A percentile compares a stretch with the other conserved stretches of the same genome.
phyloP scores from a whole-genome alignment of 2,329 filamentous ascomycete species.

The Aspergillus sp. region DNA sequence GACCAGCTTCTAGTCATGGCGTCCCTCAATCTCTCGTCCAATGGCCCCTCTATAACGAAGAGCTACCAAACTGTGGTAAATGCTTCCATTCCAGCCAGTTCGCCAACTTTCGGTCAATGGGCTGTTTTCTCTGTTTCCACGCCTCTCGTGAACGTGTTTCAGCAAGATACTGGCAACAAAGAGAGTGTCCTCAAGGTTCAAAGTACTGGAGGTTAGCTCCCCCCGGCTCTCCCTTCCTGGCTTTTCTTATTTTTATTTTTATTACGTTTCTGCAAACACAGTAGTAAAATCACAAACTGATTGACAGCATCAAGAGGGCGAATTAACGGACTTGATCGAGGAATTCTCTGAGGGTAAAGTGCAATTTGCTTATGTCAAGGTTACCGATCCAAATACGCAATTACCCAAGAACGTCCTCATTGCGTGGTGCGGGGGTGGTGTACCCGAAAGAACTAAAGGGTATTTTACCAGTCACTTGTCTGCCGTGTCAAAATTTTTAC shows the following conservation, averaged over 20 bases:
- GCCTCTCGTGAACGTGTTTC: constrained; percentile 87
- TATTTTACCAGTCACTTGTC: constrained; percentile 95
- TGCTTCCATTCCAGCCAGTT: constrained; percentile 56
- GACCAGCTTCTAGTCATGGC: constrained; percentile 53
- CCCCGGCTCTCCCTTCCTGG: too few relatives aligned
- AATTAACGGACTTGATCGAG: constrained; percentile 82
- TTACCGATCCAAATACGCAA: constrained; percentile 87
- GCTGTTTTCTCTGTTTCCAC: constrained; percentile 90
- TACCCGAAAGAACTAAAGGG: constrained; percentile 96
- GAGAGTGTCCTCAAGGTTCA: constrained; percentile 96
- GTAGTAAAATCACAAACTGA: background rate
- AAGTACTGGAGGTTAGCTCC: constrained; percentile 70
- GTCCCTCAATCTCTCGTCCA: constrained; percentile 72
- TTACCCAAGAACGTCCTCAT: constrained; percentile 91
- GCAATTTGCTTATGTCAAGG: constrained; percentile 94
- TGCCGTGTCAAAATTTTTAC: constrained; percentile 84
- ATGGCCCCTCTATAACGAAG: constrained; percentile 73
- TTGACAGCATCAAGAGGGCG: constrained; percentile 63
- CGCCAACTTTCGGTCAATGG: constrained; percentile 86
- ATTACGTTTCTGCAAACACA: background rate
- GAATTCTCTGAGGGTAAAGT: constrained; percentile 96
- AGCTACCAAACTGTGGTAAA: constrained; percentile 68
- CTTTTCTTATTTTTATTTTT: too few relatives aligned
- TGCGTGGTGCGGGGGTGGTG: constrained; percentile 94
- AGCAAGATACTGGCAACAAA: constrained; percentile 72